These are phyloP conservation scores for Lentinula aciculospora DNA, from an alignment of 768 basidiomycete genomes.

Conservation along the genomic window DNA sequence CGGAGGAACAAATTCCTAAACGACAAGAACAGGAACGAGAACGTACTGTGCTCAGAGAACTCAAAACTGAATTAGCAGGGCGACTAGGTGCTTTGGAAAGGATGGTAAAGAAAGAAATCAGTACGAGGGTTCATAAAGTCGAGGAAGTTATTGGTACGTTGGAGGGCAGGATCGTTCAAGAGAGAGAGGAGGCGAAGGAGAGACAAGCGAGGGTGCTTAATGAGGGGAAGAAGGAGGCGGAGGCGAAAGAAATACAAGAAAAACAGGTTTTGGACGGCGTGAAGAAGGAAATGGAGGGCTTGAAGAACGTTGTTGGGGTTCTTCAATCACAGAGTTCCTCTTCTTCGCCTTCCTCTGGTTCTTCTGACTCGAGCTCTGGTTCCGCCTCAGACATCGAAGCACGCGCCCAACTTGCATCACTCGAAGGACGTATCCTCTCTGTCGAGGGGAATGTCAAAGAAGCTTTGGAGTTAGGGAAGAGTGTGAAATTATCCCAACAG, in stretches of 20 bases:
- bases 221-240: neutral
- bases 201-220: slow-evolving; percentile 17
- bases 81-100: slow-evolving; percentile 55
- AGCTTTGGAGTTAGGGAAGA: slow-evolving; percentile 63
- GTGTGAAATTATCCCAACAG: slow-evolving; percentile 22
- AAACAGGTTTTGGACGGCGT: slow-evolving; percentile 37
- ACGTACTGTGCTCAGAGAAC: slow-evolving; percentile 50
- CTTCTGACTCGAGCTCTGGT: no score
- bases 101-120: slow-evolving; percentile 37
- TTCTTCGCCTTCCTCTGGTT: neutral
- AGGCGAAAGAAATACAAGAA: slow-evolving; percentile 23
- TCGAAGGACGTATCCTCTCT: slow-evolving; percentile 59
- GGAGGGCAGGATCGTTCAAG: slow-evolving; percentile 20
- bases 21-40: neutral
- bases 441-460: slow-evolving; percentile 67
- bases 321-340: slow-evolving; percentile 16
- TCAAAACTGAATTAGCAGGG: slow-evolving; percentile 45
- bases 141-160: slow-evolving; percentile 24
- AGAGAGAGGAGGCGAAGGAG: no score
- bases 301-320: slow-evolving; percentile 37
- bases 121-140: slow-evolving; percentile 41
- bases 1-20: neutral
- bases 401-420: slow-evolving; percentile 39
- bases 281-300: slow-evolving; percentile 48
- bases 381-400: slow-evolving; percentile 69